phyloP scores from a whole-genome alignment of 257 asterid genomes.

The Coffea eugenioides region DNA sequence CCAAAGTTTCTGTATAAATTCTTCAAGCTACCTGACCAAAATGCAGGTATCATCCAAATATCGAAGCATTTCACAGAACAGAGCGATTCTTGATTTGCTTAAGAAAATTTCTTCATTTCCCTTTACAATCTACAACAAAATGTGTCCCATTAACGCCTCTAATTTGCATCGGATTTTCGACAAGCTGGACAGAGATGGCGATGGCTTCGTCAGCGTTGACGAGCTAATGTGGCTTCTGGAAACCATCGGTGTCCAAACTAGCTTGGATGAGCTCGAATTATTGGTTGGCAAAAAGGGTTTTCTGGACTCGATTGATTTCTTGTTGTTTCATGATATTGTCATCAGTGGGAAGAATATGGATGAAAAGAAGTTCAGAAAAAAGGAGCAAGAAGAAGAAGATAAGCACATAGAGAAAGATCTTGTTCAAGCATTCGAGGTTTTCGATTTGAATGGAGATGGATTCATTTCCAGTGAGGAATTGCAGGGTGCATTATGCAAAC shows the following conservation, averaged over 20 bases:
- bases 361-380: constrained; percentile 9
- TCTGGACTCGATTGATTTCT: constrained; percentile 42
- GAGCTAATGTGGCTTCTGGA: constrained; percentile 50
- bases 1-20: background rate
- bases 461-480: constrained; percentile 58
- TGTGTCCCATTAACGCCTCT: constrained; percentile 37
- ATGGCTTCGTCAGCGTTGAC: constrained; percentile 40
- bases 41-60: background rate
- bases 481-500: constrained; percentile 39
- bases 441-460: constrained; percentile 59
- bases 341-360: constrained; percentile 18
- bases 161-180: constrained; percentile 56
- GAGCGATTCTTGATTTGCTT: background rate
- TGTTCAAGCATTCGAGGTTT: constrained; percentile 46
- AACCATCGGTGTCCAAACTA: constrained; percentile 32
- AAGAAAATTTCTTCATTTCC: background rate
- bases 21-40: background rate
- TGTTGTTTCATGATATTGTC: constrained; percentile 42
- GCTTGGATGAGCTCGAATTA: constrained; percentile 51
- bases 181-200: constrained; percentile 46
- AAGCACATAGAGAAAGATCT: constrained; percentile 40
- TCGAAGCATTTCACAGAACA: background rate
- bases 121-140: background rate
- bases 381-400: background rate
- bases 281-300: constrained; percentile 42